Evolutionary conservation across 2,329 filamentous ascomycete species (phyloP).

Genomic region (Clonostachys rosea): DNA sequence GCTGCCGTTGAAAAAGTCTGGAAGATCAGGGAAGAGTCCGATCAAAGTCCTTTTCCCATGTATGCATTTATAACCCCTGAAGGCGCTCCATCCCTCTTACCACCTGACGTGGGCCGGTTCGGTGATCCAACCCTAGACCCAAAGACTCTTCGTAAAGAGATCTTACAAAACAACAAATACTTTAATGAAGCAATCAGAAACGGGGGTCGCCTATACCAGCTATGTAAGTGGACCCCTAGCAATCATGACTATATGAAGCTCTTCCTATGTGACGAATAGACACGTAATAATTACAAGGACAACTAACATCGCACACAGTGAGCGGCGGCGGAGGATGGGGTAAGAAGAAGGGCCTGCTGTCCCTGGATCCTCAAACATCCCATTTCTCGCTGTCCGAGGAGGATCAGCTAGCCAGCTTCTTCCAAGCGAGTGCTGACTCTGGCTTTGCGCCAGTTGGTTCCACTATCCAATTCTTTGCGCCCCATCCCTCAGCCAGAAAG

Average conservation of each 20-base stretch:
- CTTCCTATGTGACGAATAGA: too few species aligned
- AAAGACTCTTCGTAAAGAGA: too few species aligned
- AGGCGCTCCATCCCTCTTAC: too few species aligned
- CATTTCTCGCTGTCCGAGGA: conserved; percentile 40
- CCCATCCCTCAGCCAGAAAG: not conserved
- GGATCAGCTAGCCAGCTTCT: conserved; percentile 48
- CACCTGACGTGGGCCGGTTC: too few species aligned
- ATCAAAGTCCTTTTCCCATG: too few species aligned
- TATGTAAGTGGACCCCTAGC: conserved; percentile 23
- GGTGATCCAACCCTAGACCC: too few species aligned
- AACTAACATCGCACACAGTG: conserved; percentile 29
- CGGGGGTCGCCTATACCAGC: conserved; percentile 40
- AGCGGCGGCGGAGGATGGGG: conserved; percentile 86
- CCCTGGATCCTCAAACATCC: conserved; percentile 65
- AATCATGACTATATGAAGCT: too few species aligned
- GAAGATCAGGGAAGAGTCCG: conserved; percentile 16
- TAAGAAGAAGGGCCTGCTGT: conserved; percentile 71
- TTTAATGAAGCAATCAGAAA: conserved; percentile 6
- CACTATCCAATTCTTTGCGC: conserved; percentile 60
- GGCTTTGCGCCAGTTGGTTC: conserved; percentile 60
- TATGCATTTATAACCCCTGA: too few species aligned
- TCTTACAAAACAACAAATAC: not conserved
- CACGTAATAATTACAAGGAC: too few species aligned
- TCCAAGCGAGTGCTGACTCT: conserved; percentile 27
- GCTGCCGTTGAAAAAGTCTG: conserved; percentile 55